Percentiles rank a stretch among this genome's conserved stretches.
Conservation (phyloP, 805 yeast genomes). For the Pichia californica region DNA sequence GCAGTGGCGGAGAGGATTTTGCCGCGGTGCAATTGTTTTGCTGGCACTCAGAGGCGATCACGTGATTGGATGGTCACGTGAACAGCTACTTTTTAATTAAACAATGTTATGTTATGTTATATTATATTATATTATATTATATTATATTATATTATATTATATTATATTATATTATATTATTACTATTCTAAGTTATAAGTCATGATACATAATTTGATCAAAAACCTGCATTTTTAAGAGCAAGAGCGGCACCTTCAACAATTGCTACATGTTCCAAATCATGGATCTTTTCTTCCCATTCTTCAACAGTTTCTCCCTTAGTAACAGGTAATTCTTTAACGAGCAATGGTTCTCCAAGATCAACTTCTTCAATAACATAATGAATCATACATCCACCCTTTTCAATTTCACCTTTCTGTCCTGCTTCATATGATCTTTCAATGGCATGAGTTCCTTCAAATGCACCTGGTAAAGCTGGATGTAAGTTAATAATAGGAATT, state of each 20-base stretch:
- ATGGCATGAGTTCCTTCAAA: conserved; percentile 97
- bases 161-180: too few relatives aligned
- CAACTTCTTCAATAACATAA: conserved; percentile 93
- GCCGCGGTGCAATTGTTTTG: too few relatives aligned
- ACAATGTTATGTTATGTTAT: too few relatives aligned
- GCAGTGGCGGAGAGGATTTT: too few relatives aligned
- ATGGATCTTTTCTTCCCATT: conserved; percentile 80
- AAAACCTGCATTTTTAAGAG: neutral
- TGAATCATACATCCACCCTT: conserved; percentile 96
- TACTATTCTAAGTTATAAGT: too few relatives aligned
- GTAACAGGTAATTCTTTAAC: conserved; percentile 69
- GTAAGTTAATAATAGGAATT: conserved; percentile 83
- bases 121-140: too few relatives aligned
- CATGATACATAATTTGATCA: neutral
- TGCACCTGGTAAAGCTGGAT: conserved; percentile 95
- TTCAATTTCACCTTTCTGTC: conserved; percentile 70
- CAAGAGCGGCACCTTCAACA: conserved; percentile 80
- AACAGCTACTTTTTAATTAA: too few relatives aligned
- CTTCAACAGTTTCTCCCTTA: conserved; percentile 70
- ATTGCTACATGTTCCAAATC: conserved; percentile 82
- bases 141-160: too few relatives aligned
- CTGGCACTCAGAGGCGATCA: too few relatives aligned
- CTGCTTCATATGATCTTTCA: conserved; percentile 93
- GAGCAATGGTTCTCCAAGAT: conserved; percentile 83
- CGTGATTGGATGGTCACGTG: too few relatives aligned